Conservation (phyloP, 1,284 basidiomycete species). For the Austroboletus olivaceoglutinosus region DNA sequence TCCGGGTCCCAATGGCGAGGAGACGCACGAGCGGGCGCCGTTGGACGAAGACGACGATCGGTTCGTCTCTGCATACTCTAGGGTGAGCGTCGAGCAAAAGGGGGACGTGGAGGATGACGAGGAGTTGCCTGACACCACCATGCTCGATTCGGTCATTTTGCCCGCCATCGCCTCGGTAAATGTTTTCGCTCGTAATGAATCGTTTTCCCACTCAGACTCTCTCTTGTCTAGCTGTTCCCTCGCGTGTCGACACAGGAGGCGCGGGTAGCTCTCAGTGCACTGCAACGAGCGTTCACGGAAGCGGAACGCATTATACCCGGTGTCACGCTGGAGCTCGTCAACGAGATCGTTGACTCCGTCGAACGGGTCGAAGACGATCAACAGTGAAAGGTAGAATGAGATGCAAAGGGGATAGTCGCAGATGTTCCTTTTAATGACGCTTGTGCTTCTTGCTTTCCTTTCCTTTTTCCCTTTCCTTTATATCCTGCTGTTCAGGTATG, state of each 20-base stretch:
- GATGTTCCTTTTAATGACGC: not conserved
- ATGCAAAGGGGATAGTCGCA: not conserved
- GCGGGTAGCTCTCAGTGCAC: conserved; percentile 74
- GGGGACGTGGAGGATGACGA: conserved; percentile 48
- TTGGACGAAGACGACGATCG: conserved; percentile 66
- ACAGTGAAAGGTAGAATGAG: conserved; percentile 13
- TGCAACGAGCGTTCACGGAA: conserved; percentile 88
- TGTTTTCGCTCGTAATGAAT: not conserved
- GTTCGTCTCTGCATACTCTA: conserved; percentile 28
- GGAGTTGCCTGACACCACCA: conserved; percentile 80
- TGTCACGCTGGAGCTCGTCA: conserved; percentile 77
- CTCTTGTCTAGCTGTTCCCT: conserved; percentile 69
- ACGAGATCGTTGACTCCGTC: conserved; percentile 89
- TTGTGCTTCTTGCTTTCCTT: conserved; percentile 15
- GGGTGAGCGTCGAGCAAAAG: conserved; percentile 37
- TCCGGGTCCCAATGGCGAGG: conserved; percentile 10
- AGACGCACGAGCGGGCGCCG: conserved; percentile 40
- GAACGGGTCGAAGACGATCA: conserved; percentile 77
- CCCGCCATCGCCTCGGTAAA: conserved; percentile 87
- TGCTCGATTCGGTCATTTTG: conserved; percentile 92
- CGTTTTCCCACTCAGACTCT: conserved; percentile 8
- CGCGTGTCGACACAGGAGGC: conserved; percentile 88
- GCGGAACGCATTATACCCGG: conserved; percentile 88
- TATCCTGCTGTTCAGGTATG: conserved; percentile 11
- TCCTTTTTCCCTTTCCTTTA: not conserved